A percentile compares a stretch with the other conserved stretches of the same genome.
phyloP scores from a whole-genome alignment of 2,329 filamentous ascomycete genomes.

The Fusarium torulosum region DNA sequence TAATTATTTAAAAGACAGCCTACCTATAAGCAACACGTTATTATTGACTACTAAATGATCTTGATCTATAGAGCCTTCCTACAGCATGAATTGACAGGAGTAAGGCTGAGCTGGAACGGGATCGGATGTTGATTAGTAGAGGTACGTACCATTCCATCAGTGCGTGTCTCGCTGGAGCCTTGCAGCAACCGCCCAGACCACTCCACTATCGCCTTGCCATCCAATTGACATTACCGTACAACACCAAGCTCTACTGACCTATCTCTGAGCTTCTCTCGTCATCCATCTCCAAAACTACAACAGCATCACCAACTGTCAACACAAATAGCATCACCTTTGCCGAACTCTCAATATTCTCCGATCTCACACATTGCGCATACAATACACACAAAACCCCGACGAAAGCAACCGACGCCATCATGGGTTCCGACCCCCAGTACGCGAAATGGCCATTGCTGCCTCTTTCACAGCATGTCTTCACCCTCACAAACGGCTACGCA shows the following conservation, averaged over 20 bases:
- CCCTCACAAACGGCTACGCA: slow-evolving; percentile 83
- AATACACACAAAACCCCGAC: slow-evolving; percentile 46
- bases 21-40: too few species aligned
- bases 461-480: slow-evolving; percentile 87
- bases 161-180: slow-evolving; percentile 52
- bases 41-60: too few species aligned
- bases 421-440: slow-evolving; percentile 86
- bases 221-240: slow-evolving; percentile 38
- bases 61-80: too few species aligned
- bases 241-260: slow-evolving; percentile 39
- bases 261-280: slow-evolving; percentile 44
- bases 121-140: not conserved
- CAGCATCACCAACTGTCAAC: slow-evolving; percentile 20
- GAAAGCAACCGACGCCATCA: slow-evolving; percentile 59
- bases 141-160: slow-evolving; percentile 24
- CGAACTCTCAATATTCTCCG: not conserved
- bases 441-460: slow-evolving; percentile 86
- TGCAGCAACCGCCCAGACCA: slow-evolving; percentile 38
- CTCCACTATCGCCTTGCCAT: slow-evolving; percentile 44
- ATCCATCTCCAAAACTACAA: slow-evolving; percentile 42
- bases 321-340: not conserved
- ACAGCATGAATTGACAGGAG: not conserved
- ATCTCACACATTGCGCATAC: slow-evolving; percentile 11
- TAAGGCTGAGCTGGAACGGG: not conserved
- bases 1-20: too few species aligned